phyloP scores from a whole-genome alignment of 2,329 filamentous ascomycete genomes.

The Aspergillus caelatus region DNA sequence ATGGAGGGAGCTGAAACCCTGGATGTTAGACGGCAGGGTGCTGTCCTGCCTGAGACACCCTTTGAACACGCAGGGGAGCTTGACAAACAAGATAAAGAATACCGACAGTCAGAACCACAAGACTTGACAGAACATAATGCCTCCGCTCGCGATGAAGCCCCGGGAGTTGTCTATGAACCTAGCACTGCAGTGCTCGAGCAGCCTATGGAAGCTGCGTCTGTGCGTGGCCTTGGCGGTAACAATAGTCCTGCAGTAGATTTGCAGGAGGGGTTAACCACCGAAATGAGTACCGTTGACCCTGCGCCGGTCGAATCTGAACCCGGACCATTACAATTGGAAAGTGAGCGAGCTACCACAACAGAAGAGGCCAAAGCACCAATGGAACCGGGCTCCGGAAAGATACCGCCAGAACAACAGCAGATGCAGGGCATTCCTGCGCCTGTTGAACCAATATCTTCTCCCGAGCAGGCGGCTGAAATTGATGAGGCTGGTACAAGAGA shows the following conservation, averaged over 20 bases:
- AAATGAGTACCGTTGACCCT: background rate
- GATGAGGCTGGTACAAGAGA: constrained; percentile 4
- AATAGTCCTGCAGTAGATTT: background rate
- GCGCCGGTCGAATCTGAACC: background rate
- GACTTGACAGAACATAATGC: constrained; percentile 2
- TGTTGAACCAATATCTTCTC: background rate
- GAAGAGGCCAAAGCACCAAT: background rate
- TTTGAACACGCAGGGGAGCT: background rate
- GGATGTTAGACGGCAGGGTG: background rate
- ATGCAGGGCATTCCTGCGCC: background rate
- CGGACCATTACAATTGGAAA: background rate
- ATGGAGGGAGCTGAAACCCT: background rate
- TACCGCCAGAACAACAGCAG: background rate
- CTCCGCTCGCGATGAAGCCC: background rate
- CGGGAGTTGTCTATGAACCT: background rate
- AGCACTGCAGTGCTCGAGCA: background rate
- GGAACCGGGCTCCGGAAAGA: background rate
- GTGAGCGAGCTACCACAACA: background rate
- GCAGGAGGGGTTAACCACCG: background rate
- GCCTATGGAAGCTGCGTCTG: background rate
- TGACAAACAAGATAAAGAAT: constrained; percentile 5
- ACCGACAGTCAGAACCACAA: background rate
- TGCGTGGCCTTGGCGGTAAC: too few relatives aligned
- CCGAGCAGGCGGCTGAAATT: background rate
- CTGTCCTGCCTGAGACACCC: background rate